phyloP scores from a whole-genome alignment of 2,329 filamentous ascomycete genomes.

The Myriosclerotinia scirpicola region DNA sequence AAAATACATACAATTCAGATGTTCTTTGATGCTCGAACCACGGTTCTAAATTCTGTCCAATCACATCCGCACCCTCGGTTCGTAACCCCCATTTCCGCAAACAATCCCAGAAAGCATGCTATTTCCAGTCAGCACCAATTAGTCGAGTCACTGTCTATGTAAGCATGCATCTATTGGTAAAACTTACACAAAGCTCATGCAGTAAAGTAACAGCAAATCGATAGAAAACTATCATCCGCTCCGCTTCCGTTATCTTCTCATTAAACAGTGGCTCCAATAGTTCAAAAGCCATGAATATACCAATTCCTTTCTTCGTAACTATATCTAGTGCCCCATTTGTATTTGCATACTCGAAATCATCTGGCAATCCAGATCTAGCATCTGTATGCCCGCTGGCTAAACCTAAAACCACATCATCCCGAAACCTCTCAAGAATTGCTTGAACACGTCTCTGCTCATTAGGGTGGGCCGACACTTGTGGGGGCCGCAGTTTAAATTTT shows the following conservation, averaged over 20 bases:
- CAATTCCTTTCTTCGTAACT: background rate
- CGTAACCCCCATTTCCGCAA: slow-evolving; percentile 1
- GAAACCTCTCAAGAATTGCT: slow-evolving; percentile 7
- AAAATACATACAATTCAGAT: slow-evolving; percentile 5
- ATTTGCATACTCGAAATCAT: slow-evolving; percentile 1
- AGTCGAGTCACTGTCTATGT: background rate
- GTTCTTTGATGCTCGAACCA: slow-evolving; percentile 19
- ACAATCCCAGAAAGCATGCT: slow-evolving; percentile 21
- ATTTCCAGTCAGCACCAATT: background rate
- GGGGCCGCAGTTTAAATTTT: slow-evolving; percentile 9
- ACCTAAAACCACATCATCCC: slow-evolving; percentile 1
- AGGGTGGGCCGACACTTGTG: background rate
- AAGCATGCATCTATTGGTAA: background rate
- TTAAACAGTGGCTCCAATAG: slow-evolving; percentile 17
- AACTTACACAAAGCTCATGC: slow-evolving; percentile 19
- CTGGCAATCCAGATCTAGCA: background rate
- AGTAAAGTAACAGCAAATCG: background rate
- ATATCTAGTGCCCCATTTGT: background rate
- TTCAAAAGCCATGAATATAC: slow-evolving; percentile 14
- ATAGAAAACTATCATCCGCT: background rate
- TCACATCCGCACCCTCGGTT: background rate
- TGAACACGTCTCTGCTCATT: background rate
- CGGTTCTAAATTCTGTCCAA: slow-evolving; percentile 3
- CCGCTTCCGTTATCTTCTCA: slow-evolving; percentile 15
- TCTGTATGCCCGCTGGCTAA: slow-evolving; percentile 14